Conservation (phyloP, 768 basidiomycete species). For the Tricholoma sp. region DNA sequence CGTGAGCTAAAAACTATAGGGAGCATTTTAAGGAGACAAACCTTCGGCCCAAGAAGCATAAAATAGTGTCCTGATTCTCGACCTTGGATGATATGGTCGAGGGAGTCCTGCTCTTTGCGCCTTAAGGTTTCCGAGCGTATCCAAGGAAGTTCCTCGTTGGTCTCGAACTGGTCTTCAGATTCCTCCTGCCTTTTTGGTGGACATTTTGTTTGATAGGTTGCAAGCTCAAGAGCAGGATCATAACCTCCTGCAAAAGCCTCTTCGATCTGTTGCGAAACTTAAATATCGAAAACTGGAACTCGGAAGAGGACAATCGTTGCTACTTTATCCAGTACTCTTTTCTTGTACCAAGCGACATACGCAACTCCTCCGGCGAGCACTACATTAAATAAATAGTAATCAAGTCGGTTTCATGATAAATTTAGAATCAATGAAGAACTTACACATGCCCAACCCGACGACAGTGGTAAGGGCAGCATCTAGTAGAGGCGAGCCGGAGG, state of each 20-base stretch:
- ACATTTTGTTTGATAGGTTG: constrained; percentile 38
- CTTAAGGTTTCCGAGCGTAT: constrained; percentile 48
- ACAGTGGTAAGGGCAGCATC: constrained; percentile 58
- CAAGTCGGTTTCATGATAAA: constrained; percentile 1
- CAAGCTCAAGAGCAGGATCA: constrained; percentile 77
- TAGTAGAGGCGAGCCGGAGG: constrained; percentile 37
- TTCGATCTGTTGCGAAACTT: constrained; percentile 51
- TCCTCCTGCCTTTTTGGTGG: constrained; percentile 20
- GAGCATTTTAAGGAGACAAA: constrained; percentile 19
- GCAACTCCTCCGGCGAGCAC: constrained; percentile 69
- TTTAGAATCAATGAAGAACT: constrained; percentile 12
- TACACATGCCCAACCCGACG: constrained; percentile 58
- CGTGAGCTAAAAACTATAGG: constrained; percentile 5
- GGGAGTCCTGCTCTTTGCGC: constrained; percentile 66
- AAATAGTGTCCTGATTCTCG: constrained; percentile 69
- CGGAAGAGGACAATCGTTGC: not conserved
- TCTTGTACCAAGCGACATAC: constrained; percentile 80
- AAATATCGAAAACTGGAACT: not conserved
- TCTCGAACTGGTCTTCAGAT: constrained; percentile 22
- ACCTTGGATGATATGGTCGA: constrained; percentile 79
- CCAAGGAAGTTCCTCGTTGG: constrained; percentile 39
- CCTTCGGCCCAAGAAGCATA: constrained; percentile 76
- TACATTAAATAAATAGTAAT: constrained; percentile 14
- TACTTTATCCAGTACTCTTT: constrained; percentile 76
- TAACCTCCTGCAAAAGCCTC: constrained; percentile 75